These are phyloP conservation scores for Heimioporus sp. DNA, from an alignment of 768 basidiomycete species.

Conservation along the genomic window DNA sequence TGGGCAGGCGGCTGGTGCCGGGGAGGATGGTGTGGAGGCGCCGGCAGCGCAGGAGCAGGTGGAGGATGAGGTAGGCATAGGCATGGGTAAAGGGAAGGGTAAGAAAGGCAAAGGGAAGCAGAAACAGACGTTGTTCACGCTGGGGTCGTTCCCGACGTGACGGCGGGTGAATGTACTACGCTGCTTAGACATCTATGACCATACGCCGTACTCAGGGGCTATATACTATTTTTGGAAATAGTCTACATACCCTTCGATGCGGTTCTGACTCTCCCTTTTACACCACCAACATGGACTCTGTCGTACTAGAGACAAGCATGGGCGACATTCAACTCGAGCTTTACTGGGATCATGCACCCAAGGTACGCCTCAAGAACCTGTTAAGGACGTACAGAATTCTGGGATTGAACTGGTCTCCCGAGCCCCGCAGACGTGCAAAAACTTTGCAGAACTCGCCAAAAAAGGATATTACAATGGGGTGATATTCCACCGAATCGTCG, in stretches of 20 bases:
- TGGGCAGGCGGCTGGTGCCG: not conserved
- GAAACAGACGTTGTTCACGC: constrained; percentile 80
- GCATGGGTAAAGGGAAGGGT: constrained; percentile 38
- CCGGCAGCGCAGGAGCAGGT: not conserved
- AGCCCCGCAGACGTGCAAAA: constrained; percentile 78
- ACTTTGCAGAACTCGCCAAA: constrained; percentile 89
- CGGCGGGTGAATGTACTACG: too few species aligned
- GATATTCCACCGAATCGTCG: constrained; percentile 88
- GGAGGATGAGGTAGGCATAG: not conserved
- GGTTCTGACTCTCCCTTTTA: too few species aligned
- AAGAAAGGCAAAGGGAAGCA: constrained; percentile 82
- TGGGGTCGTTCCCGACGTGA: constrained; percentile 48
- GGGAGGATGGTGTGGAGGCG: not conserved
- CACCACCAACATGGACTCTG: constrained; percentile 39
- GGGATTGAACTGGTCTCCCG: constrained; percentile 6
- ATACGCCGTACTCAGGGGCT: not conserved
- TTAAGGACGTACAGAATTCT: not conserved
- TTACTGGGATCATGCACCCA: constrained; percentile 91
- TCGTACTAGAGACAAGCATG: constrained; percentile 77
- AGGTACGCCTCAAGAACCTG: constrained; percentile 32
- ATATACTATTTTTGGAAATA: not conserved
- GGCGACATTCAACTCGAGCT: constrained; percentile 90
- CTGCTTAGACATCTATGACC: too few species aligned
- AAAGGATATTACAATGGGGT: constrained; percentile 92
- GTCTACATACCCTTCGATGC: too few species aligned